Evolutionary conservation across 2,329 filamentous ascomycete genomes (phyloP).

Genomic region (Cytospora mali): DNA sequence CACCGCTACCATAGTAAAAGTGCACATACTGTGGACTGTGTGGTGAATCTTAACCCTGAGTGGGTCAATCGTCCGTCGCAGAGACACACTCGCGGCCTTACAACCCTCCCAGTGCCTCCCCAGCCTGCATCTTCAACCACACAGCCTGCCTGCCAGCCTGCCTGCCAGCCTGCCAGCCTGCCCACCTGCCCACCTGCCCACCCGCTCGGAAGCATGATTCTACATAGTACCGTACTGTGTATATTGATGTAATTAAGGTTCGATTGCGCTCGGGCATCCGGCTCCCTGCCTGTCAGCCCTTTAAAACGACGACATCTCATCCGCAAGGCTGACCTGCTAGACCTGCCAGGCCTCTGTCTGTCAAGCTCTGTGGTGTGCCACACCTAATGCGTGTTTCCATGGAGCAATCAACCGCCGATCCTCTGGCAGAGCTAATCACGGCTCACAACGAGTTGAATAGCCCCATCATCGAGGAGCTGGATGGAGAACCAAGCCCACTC

Average conservation of each 20-base stretch:
- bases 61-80: background rate
- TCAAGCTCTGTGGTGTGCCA: no score
- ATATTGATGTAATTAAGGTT: background rate
- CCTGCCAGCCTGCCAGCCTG: no score
- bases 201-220: no score
- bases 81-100: conserved; percentile 10
- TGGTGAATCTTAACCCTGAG: background rate
- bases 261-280: no score
- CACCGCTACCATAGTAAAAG: background rate
- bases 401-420: conserved; percentile 37
- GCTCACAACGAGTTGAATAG: conserved; percentile 76
- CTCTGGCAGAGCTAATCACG: conserved; percentile 59
- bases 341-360: conserved; percentile 14
- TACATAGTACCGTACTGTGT: no score
- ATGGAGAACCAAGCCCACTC: conserved; percentile 69
- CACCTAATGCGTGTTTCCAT: no score
- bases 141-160: background rate
- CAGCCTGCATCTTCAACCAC: conserved; percentile 4
- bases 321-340: conserved; percentile 19
- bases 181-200: no score
- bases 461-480: conserved; percentile 60
- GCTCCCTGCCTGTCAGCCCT: background rate
- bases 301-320: conserved; percentile 9
- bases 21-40: no score
- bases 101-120: conserved; percentile 9